Evolutionary conservation across 208 protist genomes (phyloP), one percentile per base, ranked within the genome.

Genomic region (Trypanosoma lewisi): DNA sequence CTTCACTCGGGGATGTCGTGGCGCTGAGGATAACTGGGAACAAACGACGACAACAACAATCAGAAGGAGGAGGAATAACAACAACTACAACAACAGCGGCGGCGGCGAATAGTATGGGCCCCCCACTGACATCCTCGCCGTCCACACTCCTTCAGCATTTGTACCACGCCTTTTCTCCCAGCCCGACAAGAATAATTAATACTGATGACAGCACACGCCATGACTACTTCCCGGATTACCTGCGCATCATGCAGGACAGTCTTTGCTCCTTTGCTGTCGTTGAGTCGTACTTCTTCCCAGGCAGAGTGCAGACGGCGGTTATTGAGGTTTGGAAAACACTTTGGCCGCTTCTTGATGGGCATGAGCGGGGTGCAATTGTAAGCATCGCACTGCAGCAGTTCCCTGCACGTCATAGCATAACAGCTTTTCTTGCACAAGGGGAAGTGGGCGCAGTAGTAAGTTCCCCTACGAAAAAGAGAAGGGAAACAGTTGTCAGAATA

Each of bases 221-320:
- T 30, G 33, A 50, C 41, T 73, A 73, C 51, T 61, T 66, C 34
- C 16, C 16, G n/a, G 28, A 51, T 7, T 67, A 60, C 55, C 14
- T 53, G n/a, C 48, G 30, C 19, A 19, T 73, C 16, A 31, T 61
- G 49, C 14, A 73, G 47, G 49, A 56, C 4, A 17, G 44, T 27
- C 48, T 73, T 0, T 36, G 12, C 34, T 68, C 60, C 0, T 39
- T 27, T 45, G 48, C 59, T n/a, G 53, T 60, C 21, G 49, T 68
- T 42, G 53, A 71, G 16, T 80, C 77, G 6, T 93, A 85, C 69
- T 87, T 81, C 63, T 93, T 87, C 34, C 86, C 86, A 4, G 64
- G 68, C 44, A 82, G 76, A 51, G 82, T 82, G 39, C 86, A 93
- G 63, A 41, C 31, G 33, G 78, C 80, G 31, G 63, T 89, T n/a